Percentiles rank a stretch among this genome's conserved stretches.
Conservation (phyloP, 805 yeast species). For the Candida andamanensis region DNA sequence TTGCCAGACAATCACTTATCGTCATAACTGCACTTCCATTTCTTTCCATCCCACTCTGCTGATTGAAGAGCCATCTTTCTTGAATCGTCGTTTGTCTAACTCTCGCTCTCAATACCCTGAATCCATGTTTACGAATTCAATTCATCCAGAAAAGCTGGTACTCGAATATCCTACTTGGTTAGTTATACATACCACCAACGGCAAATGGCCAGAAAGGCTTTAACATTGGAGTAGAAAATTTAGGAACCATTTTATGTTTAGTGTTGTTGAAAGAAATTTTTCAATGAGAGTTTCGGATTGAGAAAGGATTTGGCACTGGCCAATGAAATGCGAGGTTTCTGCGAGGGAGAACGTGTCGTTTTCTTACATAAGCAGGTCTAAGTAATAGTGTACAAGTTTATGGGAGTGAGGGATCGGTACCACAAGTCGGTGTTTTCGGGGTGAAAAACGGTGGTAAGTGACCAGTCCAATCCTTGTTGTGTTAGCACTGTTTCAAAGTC, state of each 20-base stretch:
- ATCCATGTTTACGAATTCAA: too few relatives aligned
- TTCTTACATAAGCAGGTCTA: background rate
- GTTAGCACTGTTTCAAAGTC: slow-evolving; percentile 27
- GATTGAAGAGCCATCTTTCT: too few relatives aligned
- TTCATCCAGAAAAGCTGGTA: too few relatives aligned
- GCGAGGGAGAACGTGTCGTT: background rate
- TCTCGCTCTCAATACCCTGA: too few relatives aligned
- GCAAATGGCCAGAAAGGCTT: slow-evolving; percentile 88
- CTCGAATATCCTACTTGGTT: too few relatives aligned
- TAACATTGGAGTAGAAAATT: slow-evolving; percentile 48
- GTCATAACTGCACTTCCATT: too few relatives aligned
- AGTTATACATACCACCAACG: slow-evolving; percentile 61
- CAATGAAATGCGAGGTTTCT: background rate
- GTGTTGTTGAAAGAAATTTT: slow-evolving; percentile 8
- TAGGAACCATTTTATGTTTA: slow-evolving; percentile 26
- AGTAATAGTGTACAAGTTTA: slow-evolving; percentile 2
- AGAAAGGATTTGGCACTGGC: slow-evolving; percentile 1
- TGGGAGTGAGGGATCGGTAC: slow-evolving; percentile 4
- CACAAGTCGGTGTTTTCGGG: slow-evolving; percentile 1
- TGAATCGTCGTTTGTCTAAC: too few relatives aligned
- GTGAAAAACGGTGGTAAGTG: slow-evolving; percentile 10
- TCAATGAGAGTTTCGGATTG: slow-evolving; percentile 9
- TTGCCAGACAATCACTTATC: too few relatives aligned
- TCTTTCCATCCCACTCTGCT: too few relatives aligned
- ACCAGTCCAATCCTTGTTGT: slow-evolving; percentile 16